Conservation (phyloP, 1,284 basidiomycete species). For the Paramarasmius palmivorus region DNA sequence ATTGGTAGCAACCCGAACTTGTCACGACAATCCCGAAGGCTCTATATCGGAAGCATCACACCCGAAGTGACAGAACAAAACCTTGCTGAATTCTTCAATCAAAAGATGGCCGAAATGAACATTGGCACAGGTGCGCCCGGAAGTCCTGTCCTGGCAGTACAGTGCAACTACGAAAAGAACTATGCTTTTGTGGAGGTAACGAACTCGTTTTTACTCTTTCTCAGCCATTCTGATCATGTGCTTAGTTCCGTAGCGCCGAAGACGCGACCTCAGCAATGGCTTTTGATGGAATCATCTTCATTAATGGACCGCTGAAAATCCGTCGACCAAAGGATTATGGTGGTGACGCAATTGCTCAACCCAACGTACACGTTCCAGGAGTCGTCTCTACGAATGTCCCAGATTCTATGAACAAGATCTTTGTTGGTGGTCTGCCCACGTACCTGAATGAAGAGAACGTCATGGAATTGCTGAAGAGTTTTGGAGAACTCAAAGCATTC, state of each 20-base stretch:
- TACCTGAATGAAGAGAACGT: conserved; percentile 98
- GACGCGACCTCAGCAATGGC: conserved; percentile 96
- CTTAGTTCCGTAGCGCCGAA: conserved; percentile 92
- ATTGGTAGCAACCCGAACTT: conserved; percentile 82
- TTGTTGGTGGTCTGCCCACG: conserved; percentile 93
- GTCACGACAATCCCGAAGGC: conserved; percentile 88
- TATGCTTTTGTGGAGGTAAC: conserved; percentile 96
- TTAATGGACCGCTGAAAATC: conserved; percentile 91
- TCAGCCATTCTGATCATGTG: conserved; percentile 13
- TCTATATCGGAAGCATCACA: conserved; percentile 96
- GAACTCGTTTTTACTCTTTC: conserved; percentile 18
- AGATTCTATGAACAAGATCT: conserved; percentile 97
- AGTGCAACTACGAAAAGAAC: conserved; percentile 97
- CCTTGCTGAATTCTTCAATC: conserved; percentile 91
- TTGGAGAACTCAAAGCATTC: conserved; percentile 97
- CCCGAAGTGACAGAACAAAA: conserved; percentile 90
- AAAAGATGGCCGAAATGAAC: conserved; percentile 91
- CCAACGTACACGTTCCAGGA: conserved; percentile 84
- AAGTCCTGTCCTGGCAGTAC: conserved; percentile 89
- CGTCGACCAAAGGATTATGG: conserved; percentile 97
- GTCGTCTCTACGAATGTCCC: conserved; percentile 96
- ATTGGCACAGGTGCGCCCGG: conserved; percentile 83
- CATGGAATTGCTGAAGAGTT: conserved; percentile 94
- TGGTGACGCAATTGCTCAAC: conserved; percentile 63
- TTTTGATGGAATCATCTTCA: conserved; percentile 95